phyloP scores from a whole-genome alignment of 2,329 filamentous ascomycete species.

The Sporothrix sp. region DNA sequence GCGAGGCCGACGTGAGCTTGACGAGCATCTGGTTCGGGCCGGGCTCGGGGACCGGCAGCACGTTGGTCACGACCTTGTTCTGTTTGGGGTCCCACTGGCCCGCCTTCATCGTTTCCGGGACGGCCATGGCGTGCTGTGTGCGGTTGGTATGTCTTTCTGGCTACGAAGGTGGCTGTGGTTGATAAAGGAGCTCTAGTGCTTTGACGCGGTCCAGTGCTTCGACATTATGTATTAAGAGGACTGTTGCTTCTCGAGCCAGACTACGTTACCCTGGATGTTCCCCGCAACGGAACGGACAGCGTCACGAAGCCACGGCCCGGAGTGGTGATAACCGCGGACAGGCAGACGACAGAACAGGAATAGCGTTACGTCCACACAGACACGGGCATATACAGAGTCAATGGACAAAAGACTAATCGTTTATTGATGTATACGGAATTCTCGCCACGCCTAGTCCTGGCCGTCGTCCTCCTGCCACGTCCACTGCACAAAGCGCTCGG shows the following conservation, averaged over 20 bases:
- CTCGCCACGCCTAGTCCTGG: background rate
- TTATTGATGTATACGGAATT: background rate
- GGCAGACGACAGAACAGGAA: too few species aligned
- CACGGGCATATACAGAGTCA: too few species aligned
- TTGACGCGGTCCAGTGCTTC: too few species aligned
- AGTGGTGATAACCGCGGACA: too few species aligned
- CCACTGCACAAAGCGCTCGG: conserved; percentile 17
- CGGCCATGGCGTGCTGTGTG: background rate
- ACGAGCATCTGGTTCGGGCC: conserved; percentile 31
- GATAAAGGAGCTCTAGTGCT: background rate
- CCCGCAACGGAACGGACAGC: too few species aligned
- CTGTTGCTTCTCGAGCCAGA: too few species aligned
- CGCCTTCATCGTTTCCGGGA: conserved; percentile 17
- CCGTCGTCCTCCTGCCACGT: conserved; percentile 9
- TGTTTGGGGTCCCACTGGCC: conserved; percentile 15
- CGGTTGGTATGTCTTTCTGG: background rate
- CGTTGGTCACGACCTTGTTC: conserved; percentile 23
- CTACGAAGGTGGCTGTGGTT: background rate
- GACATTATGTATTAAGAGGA: too few species aligned
- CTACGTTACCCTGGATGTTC: too few species aligned
- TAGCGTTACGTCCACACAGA: too few species aligned
- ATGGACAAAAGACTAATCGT: too few species aligned
- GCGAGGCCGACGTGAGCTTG: conserved; percentile 27
- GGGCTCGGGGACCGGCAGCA: conserved; percentile 34
- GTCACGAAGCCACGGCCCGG: too few species aligned